Evolutionary conservation across 2,329 filamentous ascomycete species (phyloP).

Genomic region (Neonectria hederae): DNA sequence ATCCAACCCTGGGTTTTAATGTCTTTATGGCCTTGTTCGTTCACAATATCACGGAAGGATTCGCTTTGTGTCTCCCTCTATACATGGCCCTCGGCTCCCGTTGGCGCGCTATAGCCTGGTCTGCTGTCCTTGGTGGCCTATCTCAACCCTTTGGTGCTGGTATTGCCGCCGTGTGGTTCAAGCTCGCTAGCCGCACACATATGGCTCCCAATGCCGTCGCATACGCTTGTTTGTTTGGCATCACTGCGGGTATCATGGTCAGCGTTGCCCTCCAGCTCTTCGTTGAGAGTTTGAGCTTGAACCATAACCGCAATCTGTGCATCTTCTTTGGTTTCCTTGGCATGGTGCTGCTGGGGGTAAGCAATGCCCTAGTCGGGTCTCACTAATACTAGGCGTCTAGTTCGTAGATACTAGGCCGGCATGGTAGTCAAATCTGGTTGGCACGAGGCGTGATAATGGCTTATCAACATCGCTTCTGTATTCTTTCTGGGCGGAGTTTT

Average conservation of each 20-base stretch:
- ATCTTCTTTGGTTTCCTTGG: constrained; percentile 84
- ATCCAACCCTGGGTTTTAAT: constrained; percentile 84
- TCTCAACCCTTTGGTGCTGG: constrained; percentile 88
- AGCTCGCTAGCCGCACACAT: constrained; percentile 66
- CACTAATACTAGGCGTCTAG: constrained; percentile 44
- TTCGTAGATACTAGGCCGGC: not conserved
- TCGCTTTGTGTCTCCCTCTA: constrained; percentile 89
- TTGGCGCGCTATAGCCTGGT: constrained; percentile 84
- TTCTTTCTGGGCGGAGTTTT: constrained; percentile 13
- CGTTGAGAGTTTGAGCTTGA: constrained; percentile 83
- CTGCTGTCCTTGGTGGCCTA: constrained; percentile 82
- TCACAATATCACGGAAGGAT: constrained; percentile 98
- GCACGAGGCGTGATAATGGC: not conserved
- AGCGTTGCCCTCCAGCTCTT: constrained; percentile 91
- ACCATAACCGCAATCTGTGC: constrained; percentile 80
- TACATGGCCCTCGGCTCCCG: constrained; percentile 90
- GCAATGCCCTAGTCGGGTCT: constrained; percentile 80
- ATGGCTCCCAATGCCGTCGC: constrained; percentile 63
- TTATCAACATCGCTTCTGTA: not conserved
- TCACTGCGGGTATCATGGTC: constrained; percentile 94
- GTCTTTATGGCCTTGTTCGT: constrained; percentile 97
- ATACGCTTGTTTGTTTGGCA: constrained; percentile 86
- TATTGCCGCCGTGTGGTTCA: constrained; percentile 87
- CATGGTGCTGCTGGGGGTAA: constrained; percentile 87
- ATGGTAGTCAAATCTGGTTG: not conserved